phyloP scores from a whole-genome alignment of 495 filamentous ascomycete genomes.

The Penicillium waksmanii region DNA sequence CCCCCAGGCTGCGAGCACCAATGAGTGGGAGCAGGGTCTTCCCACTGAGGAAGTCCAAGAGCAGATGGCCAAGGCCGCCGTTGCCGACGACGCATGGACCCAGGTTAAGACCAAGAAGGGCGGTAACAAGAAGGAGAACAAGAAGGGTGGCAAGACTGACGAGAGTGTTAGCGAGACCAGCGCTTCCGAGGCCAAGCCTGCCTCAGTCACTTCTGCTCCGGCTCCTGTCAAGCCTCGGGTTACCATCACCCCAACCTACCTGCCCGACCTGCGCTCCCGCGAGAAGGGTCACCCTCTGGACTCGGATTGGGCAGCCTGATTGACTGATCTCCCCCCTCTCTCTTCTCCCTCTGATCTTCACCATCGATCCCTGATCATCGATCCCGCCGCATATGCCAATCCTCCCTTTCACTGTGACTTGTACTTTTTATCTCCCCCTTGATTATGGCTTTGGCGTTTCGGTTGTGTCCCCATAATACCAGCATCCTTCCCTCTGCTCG shows the following conservation, averaged over 20 bases:
- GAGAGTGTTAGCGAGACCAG: conserved; percentile 48
- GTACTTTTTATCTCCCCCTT: conserved; percentile 39
- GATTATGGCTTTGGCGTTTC: conserved; percentile 45
- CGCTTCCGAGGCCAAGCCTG: conserved; percentile 43
- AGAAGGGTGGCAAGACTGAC: conserved; percentile 46
- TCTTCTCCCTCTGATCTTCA: background rate
- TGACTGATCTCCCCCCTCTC: background rate
- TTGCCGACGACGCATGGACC: conserved; percentile 68
- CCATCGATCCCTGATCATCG: background rate
- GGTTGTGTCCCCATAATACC: conserved; percentile 37
- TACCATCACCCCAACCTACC: conserved; percentile 46
- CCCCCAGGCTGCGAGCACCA: conserved; percentile 61
- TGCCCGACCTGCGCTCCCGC: conserved; percentile 40
- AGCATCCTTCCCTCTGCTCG: conserved; percentile 20
- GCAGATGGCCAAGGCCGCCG: conserved; percentile 63
- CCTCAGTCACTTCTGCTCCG: conserved; percentile 27
- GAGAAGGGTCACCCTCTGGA: conserved; percentile 59
- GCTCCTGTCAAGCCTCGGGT: conserved; percentile 44
- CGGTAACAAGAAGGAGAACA: conserved; percentile 59
- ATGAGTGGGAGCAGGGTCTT: conserved; percentile 58
- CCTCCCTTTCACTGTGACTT: conserved; percentile 26
- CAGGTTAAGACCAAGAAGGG: conserved; percentile 72
- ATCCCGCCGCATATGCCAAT: conserved; percentile 15
- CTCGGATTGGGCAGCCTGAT: conserved; percentile 61
- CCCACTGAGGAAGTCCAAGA: conserved; percentile 88